Evolutionary conservation across 352 stramenopile species (phyloP).

Genomic region (Thalassiosira oceanica): DNA sequence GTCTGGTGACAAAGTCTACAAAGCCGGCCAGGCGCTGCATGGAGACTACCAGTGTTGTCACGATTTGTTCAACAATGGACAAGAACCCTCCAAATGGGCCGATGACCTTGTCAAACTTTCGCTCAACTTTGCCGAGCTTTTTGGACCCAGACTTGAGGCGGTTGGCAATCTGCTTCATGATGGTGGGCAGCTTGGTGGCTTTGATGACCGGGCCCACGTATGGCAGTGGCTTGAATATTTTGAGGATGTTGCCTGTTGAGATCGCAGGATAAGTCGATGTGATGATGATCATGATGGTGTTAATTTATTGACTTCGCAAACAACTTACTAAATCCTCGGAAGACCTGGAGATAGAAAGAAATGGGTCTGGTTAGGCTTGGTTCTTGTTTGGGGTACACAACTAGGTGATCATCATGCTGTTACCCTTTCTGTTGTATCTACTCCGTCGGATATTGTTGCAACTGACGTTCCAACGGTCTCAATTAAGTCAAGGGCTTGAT

Average conservation of each 20-base stretch:
- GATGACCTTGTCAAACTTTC: not conserved
- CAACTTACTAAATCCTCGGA: no score
- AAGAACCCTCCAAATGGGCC: conserved; percentile 14
- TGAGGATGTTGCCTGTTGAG: not conserved
- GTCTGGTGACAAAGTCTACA: conserved; percentile 17
- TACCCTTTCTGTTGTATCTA: no score
- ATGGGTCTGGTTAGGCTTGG: no score
- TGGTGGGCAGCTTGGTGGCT: conserved; percentile 3
- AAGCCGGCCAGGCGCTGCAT: not conserved
- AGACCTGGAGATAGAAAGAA: no score
- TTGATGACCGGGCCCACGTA: conserved; percentile 10
- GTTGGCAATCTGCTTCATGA: conserved; percentile 6
- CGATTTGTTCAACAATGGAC: not conserved
- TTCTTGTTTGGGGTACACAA: no score
- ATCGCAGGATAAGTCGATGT: no score
- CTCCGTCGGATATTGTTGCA: not conserved
- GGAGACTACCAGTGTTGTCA: not conserved
- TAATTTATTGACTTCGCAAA: no score
- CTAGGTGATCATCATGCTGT: no score
- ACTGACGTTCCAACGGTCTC: not conserved
- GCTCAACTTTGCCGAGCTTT: conserved; percentile 2
- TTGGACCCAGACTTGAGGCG: not conserved
- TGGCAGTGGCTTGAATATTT: conserved; percentile 13
- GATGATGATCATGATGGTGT: no score
- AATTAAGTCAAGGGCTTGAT: not conserved